These are phyloP conservation scores for Brassica incana DNA, from an alignment of 345 rosid genomes.

Conservation along the genomic window DNA sequence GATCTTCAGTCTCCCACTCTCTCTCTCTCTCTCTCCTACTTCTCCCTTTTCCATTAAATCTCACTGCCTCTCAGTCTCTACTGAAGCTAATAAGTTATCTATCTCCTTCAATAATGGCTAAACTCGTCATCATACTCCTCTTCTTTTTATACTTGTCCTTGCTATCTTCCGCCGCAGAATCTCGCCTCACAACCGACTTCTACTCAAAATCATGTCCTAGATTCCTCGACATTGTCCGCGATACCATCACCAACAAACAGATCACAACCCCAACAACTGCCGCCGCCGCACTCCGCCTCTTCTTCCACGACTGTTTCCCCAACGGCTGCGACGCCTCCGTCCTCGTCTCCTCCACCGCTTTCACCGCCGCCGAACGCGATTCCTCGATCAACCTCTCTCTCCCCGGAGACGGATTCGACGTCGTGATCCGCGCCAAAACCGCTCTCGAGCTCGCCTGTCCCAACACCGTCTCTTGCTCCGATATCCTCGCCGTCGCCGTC, in stretches of 20 bases:
- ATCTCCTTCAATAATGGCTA: constrained; percentile 34
- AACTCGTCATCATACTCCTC: constrained; percentile 25
- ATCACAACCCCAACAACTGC: constrained; percentile 79
- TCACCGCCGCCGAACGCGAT: constrained; percentile 72
- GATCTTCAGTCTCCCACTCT: background rate
- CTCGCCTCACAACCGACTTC: background rate
- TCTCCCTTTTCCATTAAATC: background rate
- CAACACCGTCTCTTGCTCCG: constrained; percentile 81
- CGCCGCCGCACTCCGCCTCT: constrained; percentile 68
- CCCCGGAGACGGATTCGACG: constrained; percentile 89
- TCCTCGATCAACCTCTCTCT: constrained; percentile 77
- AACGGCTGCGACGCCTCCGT: constrained; percentile 81
- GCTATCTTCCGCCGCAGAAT: background rate
- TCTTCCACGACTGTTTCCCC: constrained; percentile 82
- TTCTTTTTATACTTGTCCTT: constrained; percentile 3
- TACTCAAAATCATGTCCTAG: background rate
- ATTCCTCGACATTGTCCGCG: background rate
- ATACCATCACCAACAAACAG: constrained; percentile 54
- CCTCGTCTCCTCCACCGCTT: constrained; percentile 57
- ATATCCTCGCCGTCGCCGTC: constrained; percentile 68
- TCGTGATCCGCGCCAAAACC: constrained; percentile 71
- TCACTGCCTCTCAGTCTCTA: background rate
- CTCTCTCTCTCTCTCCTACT: background rate
- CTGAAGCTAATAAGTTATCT: background rate
- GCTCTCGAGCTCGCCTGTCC: constrained; percentile 90